Evolutionary conservation across 257 asterid genomes (phyloP).

Genomic region (Rauvolfia tetraphylla): DNA sequence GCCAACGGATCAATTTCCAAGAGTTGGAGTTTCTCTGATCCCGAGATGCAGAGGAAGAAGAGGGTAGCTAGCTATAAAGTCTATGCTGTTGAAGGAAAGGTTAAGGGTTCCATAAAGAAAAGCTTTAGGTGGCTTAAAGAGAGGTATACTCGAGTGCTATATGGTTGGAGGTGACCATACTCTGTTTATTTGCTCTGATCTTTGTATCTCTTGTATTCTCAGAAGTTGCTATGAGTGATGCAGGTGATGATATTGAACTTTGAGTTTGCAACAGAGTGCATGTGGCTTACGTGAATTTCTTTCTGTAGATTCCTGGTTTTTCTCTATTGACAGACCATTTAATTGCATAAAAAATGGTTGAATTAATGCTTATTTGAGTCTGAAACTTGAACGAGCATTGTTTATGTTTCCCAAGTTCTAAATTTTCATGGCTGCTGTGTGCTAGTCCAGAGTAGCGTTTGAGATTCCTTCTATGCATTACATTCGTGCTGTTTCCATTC

Average conservation of each 20-base stretch:
- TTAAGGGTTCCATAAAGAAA: conserved; percentile 68
- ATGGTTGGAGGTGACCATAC: conserved; percentile 37
- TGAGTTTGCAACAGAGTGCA: background rate
- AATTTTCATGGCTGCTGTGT: background rate
- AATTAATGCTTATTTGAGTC: background rate
- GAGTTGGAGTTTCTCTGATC: conserved; percentile 57
- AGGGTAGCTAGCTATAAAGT: conserved; percentile 80
- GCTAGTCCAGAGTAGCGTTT: background rate
- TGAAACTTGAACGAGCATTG: background rate
- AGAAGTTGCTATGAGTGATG: background rate
- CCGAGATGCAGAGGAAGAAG: conserved; percentile 79
- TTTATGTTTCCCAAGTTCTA: background rate
- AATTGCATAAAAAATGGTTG: background rate
- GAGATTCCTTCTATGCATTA: background rate
- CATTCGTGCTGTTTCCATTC: background rate
- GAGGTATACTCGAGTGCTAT: conserved; percentile 41
- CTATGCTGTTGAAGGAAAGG: conserved; percentile 68
- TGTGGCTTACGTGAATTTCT: background rate
- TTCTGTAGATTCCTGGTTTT: background rate
- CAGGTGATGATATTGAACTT: background rate
- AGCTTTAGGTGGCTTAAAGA: conserved; percentile 69
- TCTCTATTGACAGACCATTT: background rate
- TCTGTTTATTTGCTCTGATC: conserved; percentile 1
- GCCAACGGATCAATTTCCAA: conserved; percentile 41
- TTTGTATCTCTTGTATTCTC: background rate